Evolutionary conservation across 768 basidiomycete species (phyloP).

Genomic region (Leccinum longicurvipes): DNA sequence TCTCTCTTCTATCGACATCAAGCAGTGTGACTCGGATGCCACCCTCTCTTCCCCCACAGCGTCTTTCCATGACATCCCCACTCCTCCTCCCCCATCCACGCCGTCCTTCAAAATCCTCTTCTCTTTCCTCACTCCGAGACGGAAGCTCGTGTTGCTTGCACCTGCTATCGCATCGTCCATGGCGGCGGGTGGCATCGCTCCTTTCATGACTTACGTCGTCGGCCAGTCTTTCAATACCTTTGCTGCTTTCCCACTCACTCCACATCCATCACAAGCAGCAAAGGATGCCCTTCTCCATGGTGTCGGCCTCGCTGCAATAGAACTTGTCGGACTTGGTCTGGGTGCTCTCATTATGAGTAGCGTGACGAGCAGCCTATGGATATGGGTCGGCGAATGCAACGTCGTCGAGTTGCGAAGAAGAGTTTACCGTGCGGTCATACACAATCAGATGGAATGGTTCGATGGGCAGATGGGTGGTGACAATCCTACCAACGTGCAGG

Average conservation of each 20-base stretch:
- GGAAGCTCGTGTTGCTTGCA: slow-evolving; percentile 52
- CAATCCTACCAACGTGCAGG: slow-evolving; percentile 37
- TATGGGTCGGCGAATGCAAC: slow-evolving; percentile 81
- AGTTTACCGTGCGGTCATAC: slow-evolving; percentile 66
- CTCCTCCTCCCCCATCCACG: slow-evolving; percentile 30
- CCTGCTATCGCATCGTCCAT: slow-evolving; percentile 65
- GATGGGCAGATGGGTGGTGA: slow-evolving; percentile 72
- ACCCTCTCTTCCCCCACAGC: slow-evolving; percentile 9
- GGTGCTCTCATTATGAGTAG: slow-evolving; percentile 72
- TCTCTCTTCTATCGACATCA: slow-evolving; percentile 19
- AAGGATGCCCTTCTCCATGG: slow-evolving; percentile 53
- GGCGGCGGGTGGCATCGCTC: slow-evolving; percentile 66
- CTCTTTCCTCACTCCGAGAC: slow-evolving; percentile 55
- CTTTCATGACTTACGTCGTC: slow-evolving; percentile 82
- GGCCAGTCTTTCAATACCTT: slow-evolving; percentile 77
- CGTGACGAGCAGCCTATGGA: slow-evolving; percentile 78
- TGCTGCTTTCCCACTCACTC: slow-evolving; percentile 49
- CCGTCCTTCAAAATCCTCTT: slow-evolving; percentile 68
- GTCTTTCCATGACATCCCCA: slow-evolving; percentile 17
- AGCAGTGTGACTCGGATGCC: slow-evolving; percentile 9
- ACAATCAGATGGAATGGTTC: slow-evolving; percentile 87
- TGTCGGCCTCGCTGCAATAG: slow-evolving; percentile 58
- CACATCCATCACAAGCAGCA: slow-evolving; percentile 36
- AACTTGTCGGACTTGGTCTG: slow-evolving; percentile 63
- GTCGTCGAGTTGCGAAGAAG: slow-evolving; percentile 60